A percentile compares a stretch with the other conserved stretches of the same genome.
phyloP scores from a whole-genome alignment of 148 eudicot genomes.

The Chenopodium album region DNA sequence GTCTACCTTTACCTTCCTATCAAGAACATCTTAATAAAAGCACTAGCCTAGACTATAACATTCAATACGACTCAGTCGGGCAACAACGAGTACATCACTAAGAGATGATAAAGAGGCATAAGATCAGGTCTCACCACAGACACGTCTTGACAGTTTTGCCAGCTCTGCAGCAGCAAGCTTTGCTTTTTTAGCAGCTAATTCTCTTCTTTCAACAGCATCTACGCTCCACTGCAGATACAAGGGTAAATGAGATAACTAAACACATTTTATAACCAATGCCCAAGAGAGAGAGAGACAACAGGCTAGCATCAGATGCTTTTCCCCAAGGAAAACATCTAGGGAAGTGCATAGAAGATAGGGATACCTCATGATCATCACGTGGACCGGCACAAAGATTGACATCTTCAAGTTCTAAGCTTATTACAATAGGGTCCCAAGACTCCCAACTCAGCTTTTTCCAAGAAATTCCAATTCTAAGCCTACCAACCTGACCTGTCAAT shows the following conservation, averaged over 20 bases:
- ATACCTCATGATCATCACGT: slow-evolving; percentile 85
- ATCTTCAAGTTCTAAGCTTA: slow-evolving; percentile 59
- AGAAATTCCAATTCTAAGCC: slow-evolving; percentile 88
- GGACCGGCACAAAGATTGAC: slow-evolving; percentile 75
- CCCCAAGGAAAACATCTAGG: neutral
- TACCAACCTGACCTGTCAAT: slow-evolving; percentile 77
- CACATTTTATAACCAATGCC: neutral
- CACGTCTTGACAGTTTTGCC: slow-evolving; percentile 92
- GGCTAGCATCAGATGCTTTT: neutral
- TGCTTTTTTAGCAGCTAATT: slow-evolving; percentile 88
- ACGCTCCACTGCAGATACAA: slow-evolving; percentile 60
- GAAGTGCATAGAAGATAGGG: neutral
- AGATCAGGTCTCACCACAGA: slow-evolving; percentile 63
- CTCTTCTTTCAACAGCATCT: slow-evolving; percentile 84
- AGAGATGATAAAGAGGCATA: neutral
- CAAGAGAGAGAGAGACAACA: neutral
- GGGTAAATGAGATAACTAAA: slow-evolving; percentile 12
- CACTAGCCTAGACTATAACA: neutral
- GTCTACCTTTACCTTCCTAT: neutral
- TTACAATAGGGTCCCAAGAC: slow-evolving; percentile 96
- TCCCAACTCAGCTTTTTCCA: slow-evolving; percentile 99
- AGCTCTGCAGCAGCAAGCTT: slow-evolving; percentile 97
- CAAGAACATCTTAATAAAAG: neutral
- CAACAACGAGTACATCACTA: neutral
- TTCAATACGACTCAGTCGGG: neutral